Evolutionary conservation across 2,329 filamentous ascomycete genomes (phyloP), one percentile per base, ranked within the genome.

Genomic region (Aschersonia sp.): DNA sequence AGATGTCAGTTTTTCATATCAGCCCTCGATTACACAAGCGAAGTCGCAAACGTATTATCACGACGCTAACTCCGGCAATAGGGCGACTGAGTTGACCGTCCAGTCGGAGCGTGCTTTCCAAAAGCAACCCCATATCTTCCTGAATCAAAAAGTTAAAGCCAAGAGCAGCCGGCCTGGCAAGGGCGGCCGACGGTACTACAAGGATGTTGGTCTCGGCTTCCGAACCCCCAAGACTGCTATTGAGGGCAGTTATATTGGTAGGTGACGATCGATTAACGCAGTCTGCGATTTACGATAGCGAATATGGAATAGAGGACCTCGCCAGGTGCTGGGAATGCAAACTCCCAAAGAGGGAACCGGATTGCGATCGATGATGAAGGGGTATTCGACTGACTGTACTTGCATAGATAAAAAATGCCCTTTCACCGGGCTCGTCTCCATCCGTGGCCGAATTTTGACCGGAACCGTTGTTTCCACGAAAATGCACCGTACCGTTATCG

Each of bases 81-180:
- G 94, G 88, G 88, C 88, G 71, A 95, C 88, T 81, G 88, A 95
- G 80, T 81, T 95, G 77, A 94, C 88, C 72, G 92, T 98, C 74
- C 92, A 98, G 84, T 94, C 87, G 71, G 92, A 98, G 84, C 90
- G 92, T 79, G 92, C 92, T 81, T 98, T 86, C 87, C 92, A 97
- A 77, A 98, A 98, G 84, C 90, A 98, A 82, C 92, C 92, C 72
- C 92, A 98, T 76, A 95, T 98, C 81, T 98, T 97, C 87, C 82
- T 86, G 67, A 95, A 97, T 84, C 79, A 84, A 69, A 98, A 98
- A 84, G 76, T 77, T 71, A 87, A 88, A 79, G 74, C 81, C 68
- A 83, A 85, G 74, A 87, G 84, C 70, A 76, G 76, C 72, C 83
- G 83, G 70, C 84, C 84, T 63, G 88, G 88, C 71, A 94, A 94